Conservation (phyloP, 2,329 filamentous ascomycete species). For the Tolypocladium endophyticum region DNA sequence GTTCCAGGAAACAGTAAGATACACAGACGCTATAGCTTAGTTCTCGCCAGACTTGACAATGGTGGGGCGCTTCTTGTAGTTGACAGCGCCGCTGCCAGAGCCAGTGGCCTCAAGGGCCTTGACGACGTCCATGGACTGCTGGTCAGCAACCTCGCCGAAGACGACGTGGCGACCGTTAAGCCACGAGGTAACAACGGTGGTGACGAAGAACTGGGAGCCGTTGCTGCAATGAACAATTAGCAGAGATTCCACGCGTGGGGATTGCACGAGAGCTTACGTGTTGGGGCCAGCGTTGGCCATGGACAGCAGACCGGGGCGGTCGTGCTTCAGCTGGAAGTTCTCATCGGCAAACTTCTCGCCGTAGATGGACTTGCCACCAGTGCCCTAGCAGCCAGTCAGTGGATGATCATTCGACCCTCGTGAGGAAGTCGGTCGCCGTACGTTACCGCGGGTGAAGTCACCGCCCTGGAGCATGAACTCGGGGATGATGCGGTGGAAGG, state of each 20-base stretch:
- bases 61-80: slow-evolving; percentile 46
- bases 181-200: slow-evolving; percentile 83
- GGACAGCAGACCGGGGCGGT: slow-evolving; percentile 67
- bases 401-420: background rate
- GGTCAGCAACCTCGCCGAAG: slow-evolving; percentile 62
- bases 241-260: background rate
- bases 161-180: slow-evolving; percentile 76
- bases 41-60: slow-evolving; percentile 43
- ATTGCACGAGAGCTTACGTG: slow-evolving; percentile 48
- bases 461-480: slow-evolving; percentile 94
- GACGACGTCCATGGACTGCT: slow-evolving; percentile 40
- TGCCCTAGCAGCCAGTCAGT: slow-evolving; percentile 47
- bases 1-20: background rate
- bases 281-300: slow-evolving; percentile 95
- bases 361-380: slow-evolving; percentile 89
- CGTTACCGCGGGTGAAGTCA: slow-evolving; percentile 89
- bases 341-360: slow-evolving; percentile 90
- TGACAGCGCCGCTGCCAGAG: slow-evolving; percentile 41
- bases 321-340: slow-evolving; percentile 76
- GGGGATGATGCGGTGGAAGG: slow-evolving; percentile 89
- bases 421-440: slow-evolving; percentile 34
- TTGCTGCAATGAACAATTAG: slow-evolving; percentile 55
- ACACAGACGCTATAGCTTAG: slow-evolving; percentile 23
- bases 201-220: slow-evolving; percentile 97
- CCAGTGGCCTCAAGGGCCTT: slow-evolving; percentile 52